These are phyloP conservation scores for Diutina sp. DNA, from an alignment of 1,139 yeast genomes.

Conservation along the genomic window DNA sequence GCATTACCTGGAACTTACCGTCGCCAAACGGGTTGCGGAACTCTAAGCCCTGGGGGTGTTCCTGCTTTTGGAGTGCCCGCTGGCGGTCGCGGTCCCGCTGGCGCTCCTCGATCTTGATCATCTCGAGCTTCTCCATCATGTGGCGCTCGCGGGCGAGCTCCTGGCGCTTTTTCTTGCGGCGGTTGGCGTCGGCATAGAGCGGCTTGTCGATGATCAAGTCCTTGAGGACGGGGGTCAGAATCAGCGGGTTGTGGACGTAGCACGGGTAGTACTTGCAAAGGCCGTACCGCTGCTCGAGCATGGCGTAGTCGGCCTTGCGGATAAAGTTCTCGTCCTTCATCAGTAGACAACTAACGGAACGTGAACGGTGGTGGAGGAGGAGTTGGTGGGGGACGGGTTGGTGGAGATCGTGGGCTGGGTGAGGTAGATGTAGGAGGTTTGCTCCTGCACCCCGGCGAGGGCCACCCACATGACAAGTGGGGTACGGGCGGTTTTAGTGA, in stretches of 20 bases:
- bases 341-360: background rate
- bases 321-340: constrained; percentile 11
- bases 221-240: constrained; percentile 24
- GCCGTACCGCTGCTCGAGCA: constrained; percentile 20
- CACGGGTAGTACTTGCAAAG: constrained; percentile 29
- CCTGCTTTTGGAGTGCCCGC: background rate
- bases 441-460: background rate
- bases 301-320: constrained; percentile 21
- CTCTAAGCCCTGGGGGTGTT: background rate
- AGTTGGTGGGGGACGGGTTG: too few species aligned
- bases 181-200: constrained; percentile 14
- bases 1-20: background rate
- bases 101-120: background rate
- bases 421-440: background rate
- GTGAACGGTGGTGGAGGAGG: too few species aligned
- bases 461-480: background rate
- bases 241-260: constrained; percentile 26
- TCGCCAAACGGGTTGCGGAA: constrained; percentile 2
- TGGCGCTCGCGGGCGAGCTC: background rate
- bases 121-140: background rate
- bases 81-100: background rate
- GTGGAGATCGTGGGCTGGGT: background rate
- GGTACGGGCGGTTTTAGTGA: background rate
- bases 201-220: constrained; percentile 26
- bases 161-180: background rate